These are phyloP conservation scores for Pinus albicaulis DNA, from an alignment of 75 land plant species.

Conservation along the genomic window DNA sequence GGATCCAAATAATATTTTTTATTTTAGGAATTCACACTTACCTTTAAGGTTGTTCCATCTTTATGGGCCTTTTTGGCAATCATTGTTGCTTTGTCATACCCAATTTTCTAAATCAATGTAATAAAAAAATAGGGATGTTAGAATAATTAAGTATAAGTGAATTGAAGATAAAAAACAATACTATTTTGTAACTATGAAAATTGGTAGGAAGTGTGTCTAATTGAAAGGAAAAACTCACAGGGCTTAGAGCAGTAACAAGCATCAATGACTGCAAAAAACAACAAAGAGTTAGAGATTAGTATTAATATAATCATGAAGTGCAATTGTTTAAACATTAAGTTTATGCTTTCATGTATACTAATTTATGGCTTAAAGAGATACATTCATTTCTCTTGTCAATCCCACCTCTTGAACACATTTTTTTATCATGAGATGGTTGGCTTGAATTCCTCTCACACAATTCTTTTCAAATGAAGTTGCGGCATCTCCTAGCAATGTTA, in stretches of 20 bases:
- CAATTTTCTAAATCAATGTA: slow-evolving; percentile 71
- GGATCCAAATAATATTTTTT: neutral
- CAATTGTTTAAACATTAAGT: neutral
- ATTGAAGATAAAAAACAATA: neutral
- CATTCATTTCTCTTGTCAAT: no score
- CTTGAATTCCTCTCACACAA: slow-evolving; percentile 94
- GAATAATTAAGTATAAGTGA: neutral
- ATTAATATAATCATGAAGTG: neutral
- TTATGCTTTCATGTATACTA: neutral
- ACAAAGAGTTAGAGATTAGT: neutral
- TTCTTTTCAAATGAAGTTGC: slow-evolving; percentile 94
- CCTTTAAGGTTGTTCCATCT: slow-evolving; percentile 94
- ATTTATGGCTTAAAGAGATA: neutral
- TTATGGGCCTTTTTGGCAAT: slow-evolving; percentile 98
- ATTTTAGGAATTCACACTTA: slow-evolving; percentile 10
- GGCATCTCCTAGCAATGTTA: slow-evolving; percentile 95
- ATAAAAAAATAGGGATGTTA: neutral
- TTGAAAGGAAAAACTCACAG: slow-evolving; percentile 60
- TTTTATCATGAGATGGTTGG: slow-evolving; percentile 72
- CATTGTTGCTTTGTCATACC: slow-evolving; percentile 98
- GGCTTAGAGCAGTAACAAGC: slow-evolving; percentile 97
- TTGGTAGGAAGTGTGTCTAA: neutral
- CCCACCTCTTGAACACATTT: slow-evolving; percentile 79
- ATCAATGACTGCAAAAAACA: slow-evolving; percentile 78
- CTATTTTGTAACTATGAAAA: neutral